Evolutionary conservation across 305 asterid species (phyloP).

Genomic region (Ilex paraguariensis): DNA sequence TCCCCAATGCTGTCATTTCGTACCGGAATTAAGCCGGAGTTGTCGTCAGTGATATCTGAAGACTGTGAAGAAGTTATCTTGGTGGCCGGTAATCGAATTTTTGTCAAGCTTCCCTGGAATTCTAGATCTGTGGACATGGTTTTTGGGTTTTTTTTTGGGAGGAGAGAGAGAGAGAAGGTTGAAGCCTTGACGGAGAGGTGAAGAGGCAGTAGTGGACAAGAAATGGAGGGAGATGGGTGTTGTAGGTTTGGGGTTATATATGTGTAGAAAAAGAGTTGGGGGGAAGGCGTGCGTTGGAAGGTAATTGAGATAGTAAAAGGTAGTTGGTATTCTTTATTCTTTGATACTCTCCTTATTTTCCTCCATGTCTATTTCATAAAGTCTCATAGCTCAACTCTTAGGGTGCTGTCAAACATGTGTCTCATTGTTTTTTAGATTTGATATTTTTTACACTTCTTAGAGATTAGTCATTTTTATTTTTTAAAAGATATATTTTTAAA

Average conservation of each 20-base stretch:
- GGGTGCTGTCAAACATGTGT: not conserved
- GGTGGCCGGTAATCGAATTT: not conserved
- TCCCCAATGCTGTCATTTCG: not conserved
- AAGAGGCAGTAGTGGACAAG: constrained; percentile 6
- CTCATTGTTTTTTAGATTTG: constrained; percentile 5
- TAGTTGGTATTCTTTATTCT: constrained; percentile 38
- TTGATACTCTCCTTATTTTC: constrained; percentile 45
- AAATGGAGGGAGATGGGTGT: constrained; percentile 18
- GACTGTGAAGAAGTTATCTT: not conserved
- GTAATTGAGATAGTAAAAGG: constrained; percentile 39
- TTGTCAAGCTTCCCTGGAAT: not conserved
- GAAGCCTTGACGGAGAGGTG: not conserved
- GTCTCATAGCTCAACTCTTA: not conserved
- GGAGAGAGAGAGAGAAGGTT: not conserved
- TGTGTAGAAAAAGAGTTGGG: constrained; percentile 1
- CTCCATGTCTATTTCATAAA: constrained; percentile 46
- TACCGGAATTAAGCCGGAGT: not conserved
- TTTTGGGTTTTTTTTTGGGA: not conserved
- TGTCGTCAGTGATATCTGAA: not conserved
- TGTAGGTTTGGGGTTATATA: constrained; percentile 16
- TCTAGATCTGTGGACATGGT: constrained; percentile 16
- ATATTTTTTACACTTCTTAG: constrained; percentile 11
- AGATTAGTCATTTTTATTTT: not conserved
- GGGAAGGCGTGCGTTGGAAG: constrained; percentile 55
- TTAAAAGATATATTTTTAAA: too few species aligned